A percentile compares a stretch with the other conserved stretches of the same genome.
phyloP scores from a whole-genome alignment of 2,329 filamentous ascomycete genomes.

The Bipolaris victoriae region DNA sequence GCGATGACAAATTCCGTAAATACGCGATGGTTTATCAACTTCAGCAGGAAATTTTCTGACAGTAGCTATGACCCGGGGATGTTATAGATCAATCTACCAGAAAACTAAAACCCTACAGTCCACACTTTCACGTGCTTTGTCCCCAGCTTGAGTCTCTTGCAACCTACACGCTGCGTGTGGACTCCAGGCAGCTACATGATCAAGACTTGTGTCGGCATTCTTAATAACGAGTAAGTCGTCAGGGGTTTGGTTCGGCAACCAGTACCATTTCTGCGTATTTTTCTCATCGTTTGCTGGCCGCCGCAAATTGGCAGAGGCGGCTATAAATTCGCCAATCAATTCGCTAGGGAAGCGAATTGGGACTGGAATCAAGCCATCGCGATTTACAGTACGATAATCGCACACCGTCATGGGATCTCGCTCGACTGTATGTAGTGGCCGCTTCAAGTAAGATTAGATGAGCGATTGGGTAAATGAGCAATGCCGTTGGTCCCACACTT shows the following conservation, averaged over 20 bases:
- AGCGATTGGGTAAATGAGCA: background rate
- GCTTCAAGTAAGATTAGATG: conserved; percentile 3
- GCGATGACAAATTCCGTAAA: background rate
- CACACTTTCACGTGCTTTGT: conserved; percentile 6
- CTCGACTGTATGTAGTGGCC: conserved; percentile 5
- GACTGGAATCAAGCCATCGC: conserved; percentile 2
- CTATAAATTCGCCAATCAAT: conserved; percentile 4
- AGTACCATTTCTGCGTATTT: conserved; percentile 7
- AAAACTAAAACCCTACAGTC: conserved; percentile 4
- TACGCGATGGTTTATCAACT: conserved; percentile 4
- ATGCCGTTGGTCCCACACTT: background rate
- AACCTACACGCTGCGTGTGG: conserved; percentile 2
- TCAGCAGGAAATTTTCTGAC: background rate
- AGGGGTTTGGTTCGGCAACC: conserved; percentile 2
- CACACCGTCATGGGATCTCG: conserved; percentile 6
- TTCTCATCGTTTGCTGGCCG: conserved; percentile 3
- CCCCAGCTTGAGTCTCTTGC: conserved; percentile 1
- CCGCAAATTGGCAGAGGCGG: conserved; percentile 2
- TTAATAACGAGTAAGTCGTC: conserved; percentile 4
- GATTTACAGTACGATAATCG: conserved; percentile 5
- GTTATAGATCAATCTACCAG: conserved; percentile 2
- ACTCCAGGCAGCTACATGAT: conserved; percentile 7
- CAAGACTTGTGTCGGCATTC: conserved; percentile 4
- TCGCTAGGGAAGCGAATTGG: conserved; percentile 4
- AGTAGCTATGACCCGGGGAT: background rate